Percentiles rank a stretch among this genome's conserved stretches.
Conservation (phyloP, 2,329 filamentous ascomycete species). For the Aureobasidium subglaciale region DNA sequence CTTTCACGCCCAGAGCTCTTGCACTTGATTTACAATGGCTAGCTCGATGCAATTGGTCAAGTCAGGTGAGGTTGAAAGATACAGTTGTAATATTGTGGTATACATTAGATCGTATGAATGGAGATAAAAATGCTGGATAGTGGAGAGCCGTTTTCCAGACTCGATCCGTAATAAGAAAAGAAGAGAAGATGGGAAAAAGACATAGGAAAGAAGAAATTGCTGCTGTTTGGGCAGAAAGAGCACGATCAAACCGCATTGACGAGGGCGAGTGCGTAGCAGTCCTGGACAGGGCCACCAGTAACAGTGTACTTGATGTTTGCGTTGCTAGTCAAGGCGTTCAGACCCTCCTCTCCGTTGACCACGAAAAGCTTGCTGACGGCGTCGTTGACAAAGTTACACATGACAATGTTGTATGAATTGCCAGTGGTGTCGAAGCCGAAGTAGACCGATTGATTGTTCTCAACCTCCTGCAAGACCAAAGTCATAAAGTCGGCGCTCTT, state of each 20-base stretch:
- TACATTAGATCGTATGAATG: no score
- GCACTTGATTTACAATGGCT: no score
- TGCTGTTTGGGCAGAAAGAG: no score
- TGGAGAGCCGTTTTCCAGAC: no score
- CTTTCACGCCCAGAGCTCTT: no score
- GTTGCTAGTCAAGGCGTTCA: neutral
- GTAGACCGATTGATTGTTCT: neutral
- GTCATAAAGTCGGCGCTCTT: constrained; percentile 1
- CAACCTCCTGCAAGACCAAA: neutral
- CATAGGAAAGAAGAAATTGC: no score
- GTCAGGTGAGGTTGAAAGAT: no score
- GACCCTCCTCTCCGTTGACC: neutral
- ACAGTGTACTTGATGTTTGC: neutral
- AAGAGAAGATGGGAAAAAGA: no score
- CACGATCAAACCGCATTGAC: neutral
- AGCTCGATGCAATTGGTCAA: no score
- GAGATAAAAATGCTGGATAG: no score
- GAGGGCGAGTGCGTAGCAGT: neutral
- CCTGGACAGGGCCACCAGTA: neutral
- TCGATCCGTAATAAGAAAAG: no score
- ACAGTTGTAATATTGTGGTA: no score
- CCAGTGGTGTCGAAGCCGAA: neutral
- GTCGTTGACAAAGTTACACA: constrained; percentile 9
- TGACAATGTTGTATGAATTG: neutral
- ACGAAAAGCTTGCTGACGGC: constrained; percentile 9